Base-by-base conservation (phyloP, 805 yeast genomes). In the Sporopachydermia lactativora region DNA sequence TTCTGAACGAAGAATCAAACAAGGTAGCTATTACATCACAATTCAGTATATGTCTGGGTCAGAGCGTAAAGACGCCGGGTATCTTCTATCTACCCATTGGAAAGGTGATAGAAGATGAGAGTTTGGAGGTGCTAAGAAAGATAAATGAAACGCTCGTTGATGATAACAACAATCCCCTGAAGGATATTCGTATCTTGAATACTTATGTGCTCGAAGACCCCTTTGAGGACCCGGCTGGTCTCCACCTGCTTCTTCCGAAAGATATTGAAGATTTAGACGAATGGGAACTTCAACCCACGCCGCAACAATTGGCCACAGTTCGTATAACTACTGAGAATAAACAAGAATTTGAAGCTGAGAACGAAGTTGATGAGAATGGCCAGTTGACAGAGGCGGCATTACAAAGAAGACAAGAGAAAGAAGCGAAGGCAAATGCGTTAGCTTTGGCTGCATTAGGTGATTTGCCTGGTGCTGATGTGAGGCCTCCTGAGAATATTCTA, bases 381-480 rank as follows among this genome's bases (percentile, higher is more conserved):
- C 52, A 51, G 13, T 45, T 44, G 15, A 43, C 57, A 16, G 64
- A 58, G 19, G 52, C 46, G 13, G 58, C 52, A 31, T 47, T 51
- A 11, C 50, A 52, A 37, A 41, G 48, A 34, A 46, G 49, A 36
- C 45, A 48, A 18, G 59, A 57, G 16, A 56, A 52, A 15, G 65
- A 64, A 28, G 65, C 76, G 1, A 57, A 64, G 3, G 60, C 76
- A 2, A 73, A 73, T 42, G 81, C 82, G 2, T 52, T 78, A 24
- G 69, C 83, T 1, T 56, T 78, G 38, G 83, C 78, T 48, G 57
- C 77, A 45, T 60, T 78, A 36, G 82, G 82, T 0, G 84, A 78
- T 47, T 46, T 78, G 4, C 77, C 80, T 1, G 61, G 64, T 31
- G 75, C 79, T 2, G 68, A 68, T 15, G 69, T 67, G 17, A 66